Percentiles rank a stretch among this genome's conserved stretches.
phyloP scores from a whole-genome alignment of 208 protist genomes.

The Trypanosoma platydactyli region DNA sequence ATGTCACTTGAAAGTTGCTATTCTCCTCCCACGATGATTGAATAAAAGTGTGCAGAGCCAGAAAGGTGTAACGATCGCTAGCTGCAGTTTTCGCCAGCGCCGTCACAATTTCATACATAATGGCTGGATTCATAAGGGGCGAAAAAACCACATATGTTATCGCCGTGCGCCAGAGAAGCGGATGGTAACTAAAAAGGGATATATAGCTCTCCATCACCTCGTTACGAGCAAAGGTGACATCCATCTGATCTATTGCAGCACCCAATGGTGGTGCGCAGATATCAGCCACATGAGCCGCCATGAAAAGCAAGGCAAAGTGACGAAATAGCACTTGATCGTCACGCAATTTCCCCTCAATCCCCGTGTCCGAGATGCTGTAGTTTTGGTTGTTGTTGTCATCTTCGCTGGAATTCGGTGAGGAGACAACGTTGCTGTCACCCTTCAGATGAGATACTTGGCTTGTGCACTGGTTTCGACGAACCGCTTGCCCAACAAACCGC shows the following conservation, averaged over 20 bases:
- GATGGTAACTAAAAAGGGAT: constrained; percentile 42
- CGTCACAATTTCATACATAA: constrained; percentile 44
- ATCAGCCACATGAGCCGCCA: constrained; percentile 82
- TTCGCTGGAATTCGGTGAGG: neutral
- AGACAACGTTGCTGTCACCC: constrained; percentile 30
- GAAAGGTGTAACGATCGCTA: constrained; percentile 37
- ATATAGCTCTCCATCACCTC: constrained; percentile 45
- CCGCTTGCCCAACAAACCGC: constrained; percentile 28
- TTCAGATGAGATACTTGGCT: neutral
- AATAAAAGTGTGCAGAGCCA: constrained; percentile 48
- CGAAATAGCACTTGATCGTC: constrained; percentile 22
- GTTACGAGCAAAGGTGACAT: constrained; percentile 67
- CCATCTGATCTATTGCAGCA: constrained; percentile 36
- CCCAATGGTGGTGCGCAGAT: constrained; percentile 53
- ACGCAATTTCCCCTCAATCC: neutral
- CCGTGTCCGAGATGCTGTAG: neutral
- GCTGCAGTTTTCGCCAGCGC: constrained; percentile 34
- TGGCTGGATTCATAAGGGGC: constrained; percentile 60
- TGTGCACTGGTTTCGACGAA: constrained; percentile 18
- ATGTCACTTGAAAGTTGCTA: constrained; percentile 41
- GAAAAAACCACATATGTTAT: constrained; percentile 69
- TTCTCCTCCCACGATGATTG: constrained; percentile 43
- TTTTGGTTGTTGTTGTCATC: constrained; percentile 21
- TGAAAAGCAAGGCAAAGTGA: constrained; percentile 49
- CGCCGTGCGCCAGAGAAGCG: constrained; percentile 58